Evolutionary conservation across 805 yeast genomes (phyloP).

Genomic region (Allodekkera sacchari): DNA sequence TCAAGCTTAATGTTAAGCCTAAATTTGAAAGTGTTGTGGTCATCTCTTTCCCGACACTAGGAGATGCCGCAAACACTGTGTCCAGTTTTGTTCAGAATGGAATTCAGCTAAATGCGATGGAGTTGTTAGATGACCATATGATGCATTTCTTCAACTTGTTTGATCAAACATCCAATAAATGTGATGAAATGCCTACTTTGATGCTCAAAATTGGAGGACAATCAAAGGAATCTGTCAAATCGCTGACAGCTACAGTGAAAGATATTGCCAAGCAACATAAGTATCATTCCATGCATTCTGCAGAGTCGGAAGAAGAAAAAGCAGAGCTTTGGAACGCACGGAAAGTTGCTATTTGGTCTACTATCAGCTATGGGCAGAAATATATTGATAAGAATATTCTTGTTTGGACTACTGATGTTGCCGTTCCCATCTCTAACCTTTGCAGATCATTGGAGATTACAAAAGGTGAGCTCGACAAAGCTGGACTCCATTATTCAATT

Average conservation of each 20-base stretch:
- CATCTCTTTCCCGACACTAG: conserved; percentile 56
- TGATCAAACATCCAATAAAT: conserved; percentile 44
- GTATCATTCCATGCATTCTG: conserved; percentile 52
- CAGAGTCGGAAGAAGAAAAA: conserved; percentile 55
- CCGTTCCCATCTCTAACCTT: conserved; percentile 73
- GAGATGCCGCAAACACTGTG: conserved; percentile 66
- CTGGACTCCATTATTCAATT: conserved; percentile 54
- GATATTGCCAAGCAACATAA: conserved; percentile 37
- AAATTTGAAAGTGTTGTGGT: conserved; percentile 58
- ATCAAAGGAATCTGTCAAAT: conserved; percentile 38
- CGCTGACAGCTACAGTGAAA: conserved; percentile 42
- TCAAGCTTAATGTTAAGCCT: conserved; percentile 60
- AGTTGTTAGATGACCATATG: conserved; percentile 64
- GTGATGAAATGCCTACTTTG: conserved; percentile 66
- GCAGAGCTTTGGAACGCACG: conserved; percentile 79
- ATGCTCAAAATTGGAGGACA: conserved; percentile 71
- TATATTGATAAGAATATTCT: conserved; percentile 46
- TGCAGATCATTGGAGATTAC: conserved; percentile 54
- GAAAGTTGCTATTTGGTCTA: conserved; percentile 68
- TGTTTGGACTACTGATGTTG: conserved; percentile 87
- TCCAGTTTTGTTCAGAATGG: conserved; percentile 62
- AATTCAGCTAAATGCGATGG: conserved; percentile 70
- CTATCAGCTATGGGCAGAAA: conserved; percentile 54
- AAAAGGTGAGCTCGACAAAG: conserved; percentile 48
- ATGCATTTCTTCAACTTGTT: conserved; percentile 63